Conservation (phyloP, 108 stramenopile genomes). For the Pelagomonas calceolata region DNA sequence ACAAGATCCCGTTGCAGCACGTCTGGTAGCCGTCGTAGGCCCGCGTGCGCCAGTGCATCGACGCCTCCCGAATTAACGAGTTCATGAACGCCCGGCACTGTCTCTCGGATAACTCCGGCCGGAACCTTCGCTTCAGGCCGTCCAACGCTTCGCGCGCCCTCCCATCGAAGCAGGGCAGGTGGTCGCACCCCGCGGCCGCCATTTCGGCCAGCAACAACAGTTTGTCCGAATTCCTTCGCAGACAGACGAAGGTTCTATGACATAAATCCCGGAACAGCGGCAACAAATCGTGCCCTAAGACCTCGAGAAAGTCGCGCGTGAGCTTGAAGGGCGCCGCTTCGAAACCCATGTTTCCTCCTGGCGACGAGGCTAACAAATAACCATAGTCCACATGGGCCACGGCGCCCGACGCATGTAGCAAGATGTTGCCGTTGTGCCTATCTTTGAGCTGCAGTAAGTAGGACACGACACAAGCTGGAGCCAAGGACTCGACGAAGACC, state of each 20-base stretch:
- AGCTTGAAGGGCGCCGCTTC: slow-evolving; percentile 96
- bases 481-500: slow-evolving; percentile 81
- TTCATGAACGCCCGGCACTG: slow-evolving; percentile 73
- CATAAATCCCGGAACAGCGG: slow-evolving; percentile 78
- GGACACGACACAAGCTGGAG: slow-evolving; percentile 82
- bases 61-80: slow-evolving; percentile 68
- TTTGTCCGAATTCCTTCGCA: slow-evolving; percentile 63
- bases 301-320: slow-evolving; percentile 73
- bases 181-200: slow-evolving; percentile 77
- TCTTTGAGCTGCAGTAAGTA: slow-evolving; percentile 96
- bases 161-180: slow-evolving; percentile 83
- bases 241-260: slow-evolving; percentile 66
- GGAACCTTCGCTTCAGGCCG: slow-evolving; percentile 67
- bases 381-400: slow-evolving; percentile 90
- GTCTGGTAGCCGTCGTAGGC: slow-evolving; percentile 92
- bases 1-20: slow-evolving; percentile 74
- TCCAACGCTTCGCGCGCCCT: slow-evolving; percentile 67
- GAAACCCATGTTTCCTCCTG: slow-evolving; percentile 83
- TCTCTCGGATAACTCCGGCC: slow-evolving; percentile 60
- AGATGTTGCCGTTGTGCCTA: slow-evolving; percentile 88
- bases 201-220: slow-evolving; percentile 83
- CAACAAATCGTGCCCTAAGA: slow-evolving; percentile 79
- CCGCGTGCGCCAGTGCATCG: slow-evolving; percentile 87
- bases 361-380: slow-evolving; percentile 55
- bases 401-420: slow-evolving; percentile 82